Percentiles rank a stretch among this genome's conserved stretches.
phyloP scores from a whole-genome alignment of 2,329 filamentous ascomycete genomes.

The Epicoccum sorghinum region DNA sequence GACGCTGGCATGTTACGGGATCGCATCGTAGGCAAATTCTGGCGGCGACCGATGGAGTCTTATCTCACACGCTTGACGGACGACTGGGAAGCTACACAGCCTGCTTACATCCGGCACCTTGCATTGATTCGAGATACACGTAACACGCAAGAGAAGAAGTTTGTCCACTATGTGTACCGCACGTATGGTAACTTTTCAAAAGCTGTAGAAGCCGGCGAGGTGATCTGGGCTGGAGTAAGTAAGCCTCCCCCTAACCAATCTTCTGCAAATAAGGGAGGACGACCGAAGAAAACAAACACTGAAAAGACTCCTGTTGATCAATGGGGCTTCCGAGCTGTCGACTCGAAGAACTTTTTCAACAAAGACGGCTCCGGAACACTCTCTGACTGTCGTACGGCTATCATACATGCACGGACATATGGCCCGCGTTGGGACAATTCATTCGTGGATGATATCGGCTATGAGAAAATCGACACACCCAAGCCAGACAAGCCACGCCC shows the following conservation, averaged over 20 bases:
- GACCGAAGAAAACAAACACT: constrained; percentile 16
- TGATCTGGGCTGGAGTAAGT: constrained; percentile 61
- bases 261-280: constrained; percentile 32
- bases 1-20: constrained; percentile 53
- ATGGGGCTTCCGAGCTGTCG: constrained; percentile 38
- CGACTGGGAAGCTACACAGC: constrained; percentile 64
- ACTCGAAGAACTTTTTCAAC: constrained; percentile 26
- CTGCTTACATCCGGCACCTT: constrained; percentile 61
- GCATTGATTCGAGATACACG: constrained; percentile 62
- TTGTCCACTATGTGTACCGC: constrained; percentile 61
- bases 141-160: constrained; percentile 52
- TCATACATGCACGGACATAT: constrained; percentile 25
- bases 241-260: constrained; percentile 36
- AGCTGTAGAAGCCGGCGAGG: constrained; percentile 57
- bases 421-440: constrained; percentile 36
- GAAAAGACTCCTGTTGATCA: constrained; percentile 22
- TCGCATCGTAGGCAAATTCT: constrained; percentile 57
- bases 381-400: constrained; percentile 28
- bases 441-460: constrained; percentile 30
- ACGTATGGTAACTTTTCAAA: constrained; percentile 59
- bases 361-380: constrained; percentile 35
- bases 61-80: constrained; percentile 60
- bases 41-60: constrained; percentile 61
- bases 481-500: background rate
- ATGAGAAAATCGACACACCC: constrained; percentile 22